Evolutionary conservation across 1,284 basidiomycete genomes (phyloP).

Genomic region (Papiliotrema fonsecae): DNA sequence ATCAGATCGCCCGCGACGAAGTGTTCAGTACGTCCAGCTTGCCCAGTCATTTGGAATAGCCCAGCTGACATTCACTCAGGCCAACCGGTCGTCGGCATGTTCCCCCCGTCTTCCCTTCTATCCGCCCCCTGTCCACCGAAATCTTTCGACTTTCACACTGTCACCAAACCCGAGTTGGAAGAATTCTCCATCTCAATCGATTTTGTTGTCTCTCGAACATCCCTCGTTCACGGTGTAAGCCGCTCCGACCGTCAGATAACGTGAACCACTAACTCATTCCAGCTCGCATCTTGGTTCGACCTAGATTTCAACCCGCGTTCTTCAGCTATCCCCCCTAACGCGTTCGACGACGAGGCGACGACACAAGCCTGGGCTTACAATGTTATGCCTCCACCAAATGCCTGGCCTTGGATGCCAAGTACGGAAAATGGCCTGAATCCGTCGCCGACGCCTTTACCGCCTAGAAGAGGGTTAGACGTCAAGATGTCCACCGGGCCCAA

Average conservation of each 20-base stretch:
- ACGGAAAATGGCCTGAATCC: constrained; percentile 43
- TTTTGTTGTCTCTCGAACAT: constrained; percentile 42
- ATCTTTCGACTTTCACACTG: constrained; percentile 47
- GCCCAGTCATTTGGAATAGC: not conserved
- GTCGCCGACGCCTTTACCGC: constrained; percentile 34
- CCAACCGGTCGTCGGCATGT: constrained; percentile 49
- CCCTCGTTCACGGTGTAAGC: constrained; percentile 44
- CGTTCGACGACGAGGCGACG: constrained; percentile 7
- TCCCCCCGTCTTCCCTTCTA: constrained; percentile 43
- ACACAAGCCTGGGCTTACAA: constrained; percentile 30
- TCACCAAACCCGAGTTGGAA: constrained; percentile 39
- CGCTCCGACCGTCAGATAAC: not conserved
- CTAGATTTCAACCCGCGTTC: constrained; percentile 35
- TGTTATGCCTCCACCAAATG: constrained; percentile 13
- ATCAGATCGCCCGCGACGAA: constrained; percentile 37
- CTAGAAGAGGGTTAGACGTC: constrained; percentile 36
- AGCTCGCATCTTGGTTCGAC: constrained; percentile 49
- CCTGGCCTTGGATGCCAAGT: constrained; percentile 33
- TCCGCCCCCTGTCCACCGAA: constrained; percentile 34
- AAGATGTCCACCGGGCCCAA: constrained; percentile 43
- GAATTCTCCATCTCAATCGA: constrained; percentile 43
- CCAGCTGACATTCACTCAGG: constrained; percentile 15
- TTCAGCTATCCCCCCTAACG: constrained; percentile 4
- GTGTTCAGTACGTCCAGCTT: constrained; percentile 33
- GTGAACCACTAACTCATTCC: not conserved